Conservation (phyloP, 805 yeast species). For the Schizosaccharomyces osmophilus region DNA sequence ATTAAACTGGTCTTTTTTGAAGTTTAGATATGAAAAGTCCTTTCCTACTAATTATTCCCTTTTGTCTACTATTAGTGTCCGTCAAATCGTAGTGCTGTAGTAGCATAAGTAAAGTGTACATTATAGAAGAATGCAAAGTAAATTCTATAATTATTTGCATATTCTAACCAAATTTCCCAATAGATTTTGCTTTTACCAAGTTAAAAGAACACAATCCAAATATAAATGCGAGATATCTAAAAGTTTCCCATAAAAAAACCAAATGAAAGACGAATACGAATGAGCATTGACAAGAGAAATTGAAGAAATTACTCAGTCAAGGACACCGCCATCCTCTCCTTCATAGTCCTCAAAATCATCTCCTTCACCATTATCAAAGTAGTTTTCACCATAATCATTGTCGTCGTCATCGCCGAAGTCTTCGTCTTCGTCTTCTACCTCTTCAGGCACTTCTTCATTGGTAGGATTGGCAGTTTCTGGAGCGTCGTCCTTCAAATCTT, state of each 20-base stretch:
- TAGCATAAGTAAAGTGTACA: no score
- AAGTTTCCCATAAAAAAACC: no score
- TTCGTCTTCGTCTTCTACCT: background rate
- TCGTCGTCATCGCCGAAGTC: conserved; percentile 7
- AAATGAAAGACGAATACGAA: no score
- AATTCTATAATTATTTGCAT: no score
- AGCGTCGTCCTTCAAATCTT: background rate
- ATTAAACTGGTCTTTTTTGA: conserved; percentile 26
- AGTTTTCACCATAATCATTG: conserved; percentile 9
- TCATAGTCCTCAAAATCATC: conserved; percentile 6
- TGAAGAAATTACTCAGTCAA: background rate
- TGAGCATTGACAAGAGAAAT: no score
- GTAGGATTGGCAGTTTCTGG: background rate
- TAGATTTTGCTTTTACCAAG: no score
- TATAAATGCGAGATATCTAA: no score
- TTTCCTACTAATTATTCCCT: background rate
- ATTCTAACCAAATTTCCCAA: no score
- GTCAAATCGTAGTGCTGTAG: no score
- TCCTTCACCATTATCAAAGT: conserved; percentile 4
- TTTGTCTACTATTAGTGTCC: background rate
- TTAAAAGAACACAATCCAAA: no score
- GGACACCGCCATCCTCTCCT: background rate
- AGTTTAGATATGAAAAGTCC: background rate
- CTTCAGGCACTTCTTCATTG: background rate
- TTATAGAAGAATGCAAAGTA: no score